A percentile compares a stretch with the other conserved stretches of the same genome.
These are phyloP conservation scores for Xylaria sp. DNA, from an alignment of 2,329 filamentous ascomycete species.

Conservation along the genomic window DNA sequence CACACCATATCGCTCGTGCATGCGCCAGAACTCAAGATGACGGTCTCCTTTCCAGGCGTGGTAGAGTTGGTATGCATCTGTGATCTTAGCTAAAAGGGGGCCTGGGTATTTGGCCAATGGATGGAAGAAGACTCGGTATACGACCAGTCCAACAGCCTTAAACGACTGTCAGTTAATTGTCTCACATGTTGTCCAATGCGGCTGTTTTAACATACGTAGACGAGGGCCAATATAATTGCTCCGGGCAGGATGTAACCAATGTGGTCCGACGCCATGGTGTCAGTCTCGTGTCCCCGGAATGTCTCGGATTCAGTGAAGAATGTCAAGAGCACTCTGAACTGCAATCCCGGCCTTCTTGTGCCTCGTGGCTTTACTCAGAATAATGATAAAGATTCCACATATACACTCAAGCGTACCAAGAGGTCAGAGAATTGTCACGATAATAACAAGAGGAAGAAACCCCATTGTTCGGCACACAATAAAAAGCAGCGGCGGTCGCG, in stretches of 20 bases:
- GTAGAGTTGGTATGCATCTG: slow-evolving; percentile 74
- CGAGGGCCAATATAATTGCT: slow-evolving; percentile 25
- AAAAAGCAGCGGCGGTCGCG: not conserved
- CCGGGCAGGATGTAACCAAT: slow-evolving; percentile 32
- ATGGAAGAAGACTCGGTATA: slow-evolving; percentile 72
- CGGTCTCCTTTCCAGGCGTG: slow-evolving; percentile 80
- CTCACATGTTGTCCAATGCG: not conserved
- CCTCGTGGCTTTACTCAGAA: slow-evolving; percentile 7
- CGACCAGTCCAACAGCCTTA: slow-evolving; percentile 52
- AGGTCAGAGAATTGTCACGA: not conserved
- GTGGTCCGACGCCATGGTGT: slow-evolving; percentile 26
- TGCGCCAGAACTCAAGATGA: slow-evolving; percentile 76
- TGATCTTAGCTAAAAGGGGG: slow-evolving; percentile 70
- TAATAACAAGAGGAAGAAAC: not conserved
- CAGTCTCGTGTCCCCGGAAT: slow-evolving; percentile 1
- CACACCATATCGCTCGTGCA: slow-evolving; percentile 77
- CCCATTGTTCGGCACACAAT: not conserved
- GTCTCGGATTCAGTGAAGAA: not conserved
- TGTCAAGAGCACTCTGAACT: not conserved
- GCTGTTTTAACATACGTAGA: slow-evolving; percentile 34
- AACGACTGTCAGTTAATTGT: slow-evolving; percentile 20
- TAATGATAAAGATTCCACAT: not conserved
- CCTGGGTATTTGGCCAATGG: slow-evolving; percentile 73
- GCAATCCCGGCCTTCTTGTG: not conserved
- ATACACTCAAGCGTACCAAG: not conserved